phyloP scores from a whole-genome alignment of 2,329 filamentous ascomycete genomes.

The Pseudogymnoascus destructans region DNA sequence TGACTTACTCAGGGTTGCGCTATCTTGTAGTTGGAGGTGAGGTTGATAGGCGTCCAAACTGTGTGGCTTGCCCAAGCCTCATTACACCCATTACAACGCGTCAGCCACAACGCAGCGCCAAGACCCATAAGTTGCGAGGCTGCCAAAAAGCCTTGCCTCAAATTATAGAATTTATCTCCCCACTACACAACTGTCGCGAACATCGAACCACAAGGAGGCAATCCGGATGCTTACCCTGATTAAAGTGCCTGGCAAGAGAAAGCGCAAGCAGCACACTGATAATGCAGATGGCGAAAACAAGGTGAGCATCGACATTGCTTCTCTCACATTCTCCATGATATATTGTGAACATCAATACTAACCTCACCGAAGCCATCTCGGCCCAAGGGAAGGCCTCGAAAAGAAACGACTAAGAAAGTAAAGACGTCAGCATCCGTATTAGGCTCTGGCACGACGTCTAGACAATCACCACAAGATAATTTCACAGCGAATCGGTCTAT shows the following conservation, averaged over 20 bases:
- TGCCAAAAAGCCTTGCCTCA: background rate
- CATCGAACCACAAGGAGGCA: constrained; percentile 1
- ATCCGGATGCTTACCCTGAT: constrained; percentile 20
- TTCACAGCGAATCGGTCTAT: constrained; percentile 22
- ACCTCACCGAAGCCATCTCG: background rate
- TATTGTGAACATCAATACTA: background rate
- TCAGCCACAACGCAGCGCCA: constrained; percentile 6
- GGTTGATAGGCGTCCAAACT: constrained; percentile 7
- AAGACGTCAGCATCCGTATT: background rate
- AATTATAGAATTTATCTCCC: background rate
- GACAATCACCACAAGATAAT: constrained; percentile 18
- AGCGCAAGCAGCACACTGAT: constrained; percentile 15
- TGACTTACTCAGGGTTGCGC: constrained; percentile 4
- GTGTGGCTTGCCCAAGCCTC: constrained; percentile 8
- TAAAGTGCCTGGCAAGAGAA: constrained; percentile 23
- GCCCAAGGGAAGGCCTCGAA: constrained; percentile 2
- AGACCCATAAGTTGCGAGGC: background rate
- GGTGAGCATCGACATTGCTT: background rate
- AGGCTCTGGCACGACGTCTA: background rate
- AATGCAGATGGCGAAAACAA: background rate
- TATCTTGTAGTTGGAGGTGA: constrained; percentile 3
- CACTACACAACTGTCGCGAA: background rate
- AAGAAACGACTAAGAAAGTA: background rate
- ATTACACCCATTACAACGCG: constrained; percentile 5
- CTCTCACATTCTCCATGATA: background rate